Evolutionary conservation across 139 green algal genomes (phyloP), one percentile per base, ranked within the genome.

Genomic region (Mychonastes homosphaera): DNA sequence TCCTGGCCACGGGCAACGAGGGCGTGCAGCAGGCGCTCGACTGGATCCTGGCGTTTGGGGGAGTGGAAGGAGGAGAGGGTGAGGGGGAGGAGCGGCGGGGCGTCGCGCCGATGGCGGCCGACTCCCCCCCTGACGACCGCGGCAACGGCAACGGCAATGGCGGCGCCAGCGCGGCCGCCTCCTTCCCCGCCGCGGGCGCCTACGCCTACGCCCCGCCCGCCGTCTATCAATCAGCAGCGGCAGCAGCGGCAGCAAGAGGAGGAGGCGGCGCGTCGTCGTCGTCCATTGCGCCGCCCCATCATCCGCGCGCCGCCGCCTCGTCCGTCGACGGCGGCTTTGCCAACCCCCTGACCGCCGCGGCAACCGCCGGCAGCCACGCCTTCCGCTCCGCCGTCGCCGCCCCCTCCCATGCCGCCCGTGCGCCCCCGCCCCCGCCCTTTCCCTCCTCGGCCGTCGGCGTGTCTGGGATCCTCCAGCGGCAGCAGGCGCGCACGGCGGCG

Each of bases 41-140:
- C 54, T 74, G 70, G 47, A 38, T 81, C 32, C 55, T 81, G 4
- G 74, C 74, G 6, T 72, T 56, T 55, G 69, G 69, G 1, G 36
- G 23, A 38, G 9, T 27, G 41, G 19, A 18, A 26, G 12, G 21
- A 19, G 45, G 45, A 8, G 15, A 27, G 15, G 15, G 19, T 19
- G 19, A 13, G 45, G 45, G 45, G 19, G 9, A 9, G n/a, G 18
- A 4, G 21, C 50, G 4, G 50, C 41, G 23, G 19, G 6, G 41
- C 8, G 7, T 8, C 7, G 7, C 41, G 41, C 41, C 23, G 41
- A n/a, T 18, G 8, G 41, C 41, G 7, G 41, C n/a, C n/a, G n/a
- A n/a, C n/a, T n/a, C n/a, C n/a, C n/a, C n/a, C n/a, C n/a, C n/a
- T n/a, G n/a, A n/a, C n/a, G n/a, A n/a, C n/a, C n/a, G n/a, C n/a